Evolutionary conservation across 2,329 filamentous ascomycete genomes (phyloP).

Genomic region (Whalleya microplaca): DNA sequence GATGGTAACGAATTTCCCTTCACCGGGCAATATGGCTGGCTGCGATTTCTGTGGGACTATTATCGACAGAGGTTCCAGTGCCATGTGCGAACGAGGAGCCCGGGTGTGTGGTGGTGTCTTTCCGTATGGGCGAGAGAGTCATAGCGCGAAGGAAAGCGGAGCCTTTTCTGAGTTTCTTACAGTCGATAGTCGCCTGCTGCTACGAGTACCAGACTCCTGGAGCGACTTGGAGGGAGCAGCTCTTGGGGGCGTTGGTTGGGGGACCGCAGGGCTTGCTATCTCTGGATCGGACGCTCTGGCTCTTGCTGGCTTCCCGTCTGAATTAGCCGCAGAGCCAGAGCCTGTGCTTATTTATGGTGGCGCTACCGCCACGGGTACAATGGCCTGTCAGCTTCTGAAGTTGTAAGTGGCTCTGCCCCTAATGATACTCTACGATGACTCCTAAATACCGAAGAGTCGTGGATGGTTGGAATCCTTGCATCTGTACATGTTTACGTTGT

Average conservation of each 20-base stretch:
- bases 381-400: conserved; percentile 35
- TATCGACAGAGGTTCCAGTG: background rate
- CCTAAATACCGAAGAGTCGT: too few species aligned
- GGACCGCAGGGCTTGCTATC: conserved; percentile 26
- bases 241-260: conserved; percentile 31
- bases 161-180: conserved; percentile 18
- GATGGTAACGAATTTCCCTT: conserved; percentile 25
- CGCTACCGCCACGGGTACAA: conserved; percentile 34
- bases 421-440: too few species aligned
- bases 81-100: background rate
- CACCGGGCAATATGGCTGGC: conserved; percentile 14
- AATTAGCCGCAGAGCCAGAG: background rate
- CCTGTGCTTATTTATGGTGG: conserved; percentile 38
- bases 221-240: conserved; percentile 29
- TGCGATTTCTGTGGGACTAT: conserved; percentile 33
- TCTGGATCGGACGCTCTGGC: conserved; percentile 7
- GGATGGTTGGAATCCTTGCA: too few species aligned
- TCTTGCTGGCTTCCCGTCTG: conserved; percentile 9
- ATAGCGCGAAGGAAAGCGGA: conserved; percentile 2
- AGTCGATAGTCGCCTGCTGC: conserved; percentile 7
- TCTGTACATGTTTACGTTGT: too few species aligned
- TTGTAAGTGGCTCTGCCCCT: conserved; percentile 20
- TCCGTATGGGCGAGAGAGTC: conserved; percentile 15
- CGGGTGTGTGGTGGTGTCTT: conserved; percentile 18
- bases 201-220: conserved; percentile 26